Base-by-base conservation (phyloP, 1,284 basidiomycete species). In the Ganoderma resinaceum region DNA sequence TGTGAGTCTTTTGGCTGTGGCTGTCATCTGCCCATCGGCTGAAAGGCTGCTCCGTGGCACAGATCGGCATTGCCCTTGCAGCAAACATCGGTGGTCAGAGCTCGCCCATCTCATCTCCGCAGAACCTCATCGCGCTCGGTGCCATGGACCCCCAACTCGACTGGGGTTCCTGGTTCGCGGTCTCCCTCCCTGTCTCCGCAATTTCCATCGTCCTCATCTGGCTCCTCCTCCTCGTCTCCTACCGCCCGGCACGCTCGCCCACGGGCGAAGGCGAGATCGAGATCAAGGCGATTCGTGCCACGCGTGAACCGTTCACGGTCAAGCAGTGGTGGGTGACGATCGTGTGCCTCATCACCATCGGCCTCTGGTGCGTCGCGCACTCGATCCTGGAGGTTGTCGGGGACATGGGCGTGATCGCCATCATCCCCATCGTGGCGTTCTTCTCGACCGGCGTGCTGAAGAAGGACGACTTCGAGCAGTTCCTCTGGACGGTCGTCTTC, bases 61-160 rank as follows among this genome's bases (percentile, higher is more conserved):
- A 96, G 95, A 88, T 99, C 73, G 97, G 94, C 11, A 99, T 99
- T 70, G 98, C 98, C 0, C 87, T 99, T 5, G 96, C 97, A 0
- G 96, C 97, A 40, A 99, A 99, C 80, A 97, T 99, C 70, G 98
- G 98, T n/a, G 96, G 96, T 0, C 96, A 97, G 81, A 94, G 92
- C 65, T 98, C 96, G 1, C 96, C 96, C 5, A 94, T 94, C 43
- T 98, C 97, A 0, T 98, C 96, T 0, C 97, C 98, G 0, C 98
- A 99, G 80, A 99, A 99, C 80, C 87, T 99, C 35, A 99, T 99
- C 74, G 97, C 97, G 2, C 84, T 99, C 14, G 84, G 89, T 60
- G 89, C 87, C 38, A 99, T 99, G 97, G 89, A 95, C 62, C 91
- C 93, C 3, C 88, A 89, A 5, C 83, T 99, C 2, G 93, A 93